Evolutionary conservation across 2,329 filamentous ascomycete genomes (phyloP).

Genomic region (Neobulgaria alba): DNA sequence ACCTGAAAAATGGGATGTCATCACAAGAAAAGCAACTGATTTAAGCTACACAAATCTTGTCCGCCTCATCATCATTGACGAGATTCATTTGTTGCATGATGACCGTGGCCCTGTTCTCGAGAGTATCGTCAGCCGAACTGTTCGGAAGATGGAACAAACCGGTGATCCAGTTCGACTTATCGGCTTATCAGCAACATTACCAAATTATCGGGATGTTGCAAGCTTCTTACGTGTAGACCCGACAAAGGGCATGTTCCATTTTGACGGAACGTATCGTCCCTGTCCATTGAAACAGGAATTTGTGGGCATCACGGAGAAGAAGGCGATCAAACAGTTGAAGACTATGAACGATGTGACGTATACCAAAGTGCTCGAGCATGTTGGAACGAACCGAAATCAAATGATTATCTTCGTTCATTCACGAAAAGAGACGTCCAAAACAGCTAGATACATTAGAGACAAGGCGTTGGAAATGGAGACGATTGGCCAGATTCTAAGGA

Average conservation of each 20-base stretch:
- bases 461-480: conserved; percentile 96
- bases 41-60: conserved; percentile 97
- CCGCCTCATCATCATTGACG: conserved; percentile 89
- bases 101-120: conserved; percentile 94
- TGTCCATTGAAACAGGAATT: conserved; percentile 96
- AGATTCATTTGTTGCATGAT: conserved; percentile 95
- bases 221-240: conserved; percentile 89
- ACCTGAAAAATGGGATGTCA: conserved; percentile 98
- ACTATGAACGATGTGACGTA: conserved; percentile 99
- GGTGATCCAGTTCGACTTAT: conserved; percentile 87
- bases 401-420: conserved; percentile 99
- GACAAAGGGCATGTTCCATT: conserved; percentile 84
- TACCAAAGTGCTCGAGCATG: conserved; percentile 93
- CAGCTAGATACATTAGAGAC: conserved; percentile 89
- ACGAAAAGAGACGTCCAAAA: conserved; percentile 95
- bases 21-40: conserved; percentile 95
- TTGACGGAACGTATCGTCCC: conserved; percentile 87
- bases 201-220: conserved; percentile 93
- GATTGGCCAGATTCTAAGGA: conserved; percentile 88
- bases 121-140: conserved; percentile 91
- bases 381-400: conserved; percentile 85
- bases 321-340: conserved; percentile 97
- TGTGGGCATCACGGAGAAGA: conserved; percentile 93
- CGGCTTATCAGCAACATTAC: conserved; percentile 87
- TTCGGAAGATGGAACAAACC: conserved; percentile 87